Evolutionary conservation across 108 stramenopile species (phyloP), one percentile per base, ranked within the genome.

Genomic region (Bacterosira constricta): DNA sequence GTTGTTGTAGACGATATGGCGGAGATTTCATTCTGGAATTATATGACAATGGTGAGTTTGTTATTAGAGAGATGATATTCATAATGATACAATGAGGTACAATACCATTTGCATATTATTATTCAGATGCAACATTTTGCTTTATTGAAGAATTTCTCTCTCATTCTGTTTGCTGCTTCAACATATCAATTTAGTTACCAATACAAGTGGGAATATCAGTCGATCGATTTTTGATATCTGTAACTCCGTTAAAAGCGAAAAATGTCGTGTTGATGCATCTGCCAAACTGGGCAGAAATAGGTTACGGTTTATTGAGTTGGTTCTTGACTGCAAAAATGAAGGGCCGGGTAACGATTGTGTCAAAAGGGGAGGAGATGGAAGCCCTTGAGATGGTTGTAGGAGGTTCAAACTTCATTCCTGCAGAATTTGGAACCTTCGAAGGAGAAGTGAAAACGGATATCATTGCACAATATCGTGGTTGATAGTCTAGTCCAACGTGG

Each of bases 11-110:
- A 86, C 56, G 73, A 79, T 64, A 74, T 89, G 66, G 71, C 65
- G 0, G 69, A 71, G 27, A 66, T 86, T 44, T 59, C 79, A 4
- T 83, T 89, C 30, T 83, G 69, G 69, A 53, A 78, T 29, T 72
- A 69, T 32, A 79, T 84, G 77, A 88, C 87, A 29, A 69, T 88
- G 77, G n/a, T n/a, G n/a, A n/a, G n/a, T n/a, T n/a, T n/a, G n/a
- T n/a, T n/a, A n/a, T n/a, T n/a, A n/a, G n/a, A n/a, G n/a, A n/a
- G n/a, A n/a, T n/a, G n/a, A n/a, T n/a, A n/a, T n/a, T n/a, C n/a
- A n/a, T n/a, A n/a, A n/a, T n/a, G n/a, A n/a, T n/a, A n/a, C n/a
- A n/a, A n/a, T n/a, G n/a, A n/a, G n/a, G n/a, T n/a, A n/a, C n/a
- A n/a, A n/a, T n/a, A n/a, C n/a, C n/a, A n/a, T n/a, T n/a, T n/a